Base-by-base conservation (phyloP, 352 stramenopile genomes). In the Phytophthora litchii region DNA sequence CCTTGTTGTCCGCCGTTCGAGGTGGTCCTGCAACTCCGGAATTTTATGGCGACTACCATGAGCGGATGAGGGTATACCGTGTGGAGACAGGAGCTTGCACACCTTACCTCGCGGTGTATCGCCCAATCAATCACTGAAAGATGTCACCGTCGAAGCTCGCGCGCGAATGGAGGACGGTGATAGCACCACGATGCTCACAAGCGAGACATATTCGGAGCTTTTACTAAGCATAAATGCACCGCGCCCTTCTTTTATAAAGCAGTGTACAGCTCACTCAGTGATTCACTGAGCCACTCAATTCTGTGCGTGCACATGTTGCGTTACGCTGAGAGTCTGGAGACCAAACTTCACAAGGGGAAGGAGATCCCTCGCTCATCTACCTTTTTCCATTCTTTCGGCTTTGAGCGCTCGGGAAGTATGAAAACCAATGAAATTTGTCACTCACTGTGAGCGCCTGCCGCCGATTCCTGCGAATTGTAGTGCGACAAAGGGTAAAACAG, bases 111-210 rank as follows among this genome's bases (percentile, higher is more conserved):
- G 36, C 58, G 0, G 4, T 27, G 31, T 20, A 35, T 54, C 38
- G 48, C 42, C 64, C 64, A 72, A 72, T 72, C 64, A 72, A 20
- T 32, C 46, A 42, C 31, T 48, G 31, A 58, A 72, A 66, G 36
- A 21, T 20, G 34, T 41, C 42, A 37, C 54, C 64, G 64, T 69
- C 51, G 47, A 58, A 58, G 53, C 27, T 36, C 31, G 23, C 41
- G 31, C 23, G 35, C 64, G 52, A 72, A 72, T 72, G 11, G 47
- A 49, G 37, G 19, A 49, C 63, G 43, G 11, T 57, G 17, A 64
- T 29, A 43, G 56, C 52, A 64, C 57, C 52, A 64, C 57, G 63
- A 59, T 50, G 49, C 20, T 54, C 54, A 36, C 13, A 48, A 38
- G 9, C 60, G 40, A 51, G 13, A 37, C 42, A 27, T 67, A 62